A percentile compares a stretch with the other conserved stretches of the same genome.
Conservation (phyloP, 805 yeast genomes). For the Citeromyces matritensis region DNA sequence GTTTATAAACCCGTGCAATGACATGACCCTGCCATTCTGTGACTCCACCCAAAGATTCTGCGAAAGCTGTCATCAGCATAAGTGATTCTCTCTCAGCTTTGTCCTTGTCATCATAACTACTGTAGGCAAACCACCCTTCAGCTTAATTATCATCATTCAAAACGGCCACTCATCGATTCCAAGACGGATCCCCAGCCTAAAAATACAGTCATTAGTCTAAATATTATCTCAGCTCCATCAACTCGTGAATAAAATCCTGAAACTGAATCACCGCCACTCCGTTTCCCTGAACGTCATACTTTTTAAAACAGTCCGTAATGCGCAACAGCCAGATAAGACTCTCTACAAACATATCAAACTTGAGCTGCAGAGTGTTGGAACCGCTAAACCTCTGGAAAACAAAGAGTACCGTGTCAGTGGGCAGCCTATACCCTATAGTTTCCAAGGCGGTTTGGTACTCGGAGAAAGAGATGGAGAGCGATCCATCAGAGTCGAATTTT, state of each 20-base stretch:
- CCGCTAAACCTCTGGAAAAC: background rate
- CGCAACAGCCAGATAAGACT: constrained; percentile 1
- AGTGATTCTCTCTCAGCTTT: too few relatives aligned
- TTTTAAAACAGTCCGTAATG: constrained; percentile 1
- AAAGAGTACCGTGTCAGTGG: background rate
- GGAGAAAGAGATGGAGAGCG: background rate
- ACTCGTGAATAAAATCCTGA: constrained; percentile 1
- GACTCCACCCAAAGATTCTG: too few relatives aligned
- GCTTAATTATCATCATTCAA: too few relatives aligned
- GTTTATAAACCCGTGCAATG: constrained; percentile 8
- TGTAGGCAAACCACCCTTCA: too few relatives aligned
- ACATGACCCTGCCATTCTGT: too few relatives aligned
- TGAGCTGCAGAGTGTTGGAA: background rate
- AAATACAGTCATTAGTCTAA: too few relatives aligned
- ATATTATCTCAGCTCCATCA: background rate
- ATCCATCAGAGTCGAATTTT: background rate
- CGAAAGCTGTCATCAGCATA: too few relatives aligned
- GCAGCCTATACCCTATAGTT: constrained; percentile 1
- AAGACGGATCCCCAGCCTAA: too few relatives aligned
- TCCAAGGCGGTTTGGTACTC: background rate
- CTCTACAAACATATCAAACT: constrained; percentile 1
- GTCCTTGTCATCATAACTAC: too few relatives aligned
- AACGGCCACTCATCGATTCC: too few relatives aligned
- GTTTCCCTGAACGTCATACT: background rate
- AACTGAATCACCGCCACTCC: constrained; percentile 1